These are phyloP conservation scores for Candida insectalens DNA, from an alignment of 805 yeast species.

Conservation along the genomic window DNA sequence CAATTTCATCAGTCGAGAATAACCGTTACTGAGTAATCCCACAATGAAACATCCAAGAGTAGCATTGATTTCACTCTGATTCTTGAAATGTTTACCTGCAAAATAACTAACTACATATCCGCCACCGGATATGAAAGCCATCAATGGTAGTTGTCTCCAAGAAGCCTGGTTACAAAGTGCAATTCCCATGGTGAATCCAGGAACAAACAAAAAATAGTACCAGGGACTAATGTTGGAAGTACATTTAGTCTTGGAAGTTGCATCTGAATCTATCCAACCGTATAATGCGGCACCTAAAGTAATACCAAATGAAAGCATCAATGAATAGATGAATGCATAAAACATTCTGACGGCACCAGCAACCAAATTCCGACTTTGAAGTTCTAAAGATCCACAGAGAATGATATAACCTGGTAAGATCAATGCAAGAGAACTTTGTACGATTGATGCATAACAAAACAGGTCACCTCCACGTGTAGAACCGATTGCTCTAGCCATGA, in stretches of 20 bases:
- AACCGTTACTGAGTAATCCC: conserved; percentile 80
- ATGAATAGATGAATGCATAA: conserved; percentile 86
- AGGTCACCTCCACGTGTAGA: conserved; percentile 55
- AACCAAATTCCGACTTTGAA: conserved; percentile 82
- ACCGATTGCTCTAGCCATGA: conserved; percentile 83
- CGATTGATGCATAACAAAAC: conserved; percentile 81
- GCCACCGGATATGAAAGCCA: conserved; percentile 64
- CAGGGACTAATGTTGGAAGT: conserved; percentile 41
- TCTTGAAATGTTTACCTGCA: conserved; percentile 57
- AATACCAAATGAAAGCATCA: conserved; percentile 88
- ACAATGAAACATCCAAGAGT: conserved; percentile 87
- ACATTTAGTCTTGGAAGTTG: conserved; percentile 58
- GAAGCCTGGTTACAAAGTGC: conserved; percentile 83
- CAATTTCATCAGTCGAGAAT: conserved; percentile 80
- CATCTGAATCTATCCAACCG: conserved; percentile 86
- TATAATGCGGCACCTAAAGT: conserved; percentile 88
- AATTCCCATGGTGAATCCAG: conserved; percentile 47
- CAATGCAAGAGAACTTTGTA: conserved; percentile 83
- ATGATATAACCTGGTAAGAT: conserved; percentile 93
- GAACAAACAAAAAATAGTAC: conserved; percentile 69
- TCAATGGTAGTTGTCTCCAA: conserved; percentile 72
- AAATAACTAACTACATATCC: conserved; percentile 82
- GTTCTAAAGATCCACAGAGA: conserved; percentile 82
- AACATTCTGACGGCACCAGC: conserved; percentile 97
- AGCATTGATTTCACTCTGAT: conserved; percentile 69